These are phyloP conservation scores for Pseudozyma hubeiensis DNA, from an alignment of 1,284 basidiomycete genomes.

Conservation along the genomic window DNA sequence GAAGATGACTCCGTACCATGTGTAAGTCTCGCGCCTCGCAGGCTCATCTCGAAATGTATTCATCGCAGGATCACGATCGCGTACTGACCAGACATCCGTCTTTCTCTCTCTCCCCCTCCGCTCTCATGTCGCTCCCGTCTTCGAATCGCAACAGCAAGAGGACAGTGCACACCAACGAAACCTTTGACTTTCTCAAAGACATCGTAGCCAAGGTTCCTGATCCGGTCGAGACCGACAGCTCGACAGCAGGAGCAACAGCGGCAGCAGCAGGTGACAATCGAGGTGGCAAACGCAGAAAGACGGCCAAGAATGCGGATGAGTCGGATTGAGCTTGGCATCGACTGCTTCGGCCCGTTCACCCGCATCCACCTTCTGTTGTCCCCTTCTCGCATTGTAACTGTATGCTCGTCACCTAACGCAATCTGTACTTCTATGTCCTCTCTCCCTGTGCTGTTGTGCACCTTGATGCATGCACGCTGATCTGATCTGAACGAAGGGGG, in stretches of 20 bases:
- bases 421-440: conserved; percentile 17
- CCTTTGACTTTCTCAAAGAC: conserved; percentile 95
- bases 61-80: too few species aligned
- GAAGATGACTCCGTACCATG: conserved; percentile 91
- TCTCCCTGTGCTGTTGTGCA: not conserved
- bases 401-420: conserved; percentile 1
- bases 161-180: conserved; percentile 86
- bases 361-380: not conserved
- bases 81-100: too few species aligned
- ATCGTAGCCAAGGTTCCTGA: conserved; percentile 90
- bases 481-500: too few species aligned
- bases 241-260: not conserved
- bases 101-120: not conserved
- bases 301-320: conserved; percentile 31
- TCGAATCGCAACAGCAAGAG: conserved; percentile 78
- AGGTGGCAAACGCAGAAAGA: conserved; percentile 54
- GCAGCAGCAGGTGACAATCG: conserved; percentile 35
- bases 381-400: not conserved
- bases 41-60: not conserved
- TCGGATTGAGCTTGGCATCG: conserved; percentile 16
- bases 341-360: not conserved
- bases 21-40: conserved; percentile 75
- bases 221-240: conserved; percentile 73
- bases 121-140: not conserved
- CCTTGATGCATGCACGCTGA: not conserved